These are phyloP conservation scores for Rugonectria rugulosa DNA, from an alignment of 2,329 filamentous ascomycete species.

Conservation along the genomic window DNA sequence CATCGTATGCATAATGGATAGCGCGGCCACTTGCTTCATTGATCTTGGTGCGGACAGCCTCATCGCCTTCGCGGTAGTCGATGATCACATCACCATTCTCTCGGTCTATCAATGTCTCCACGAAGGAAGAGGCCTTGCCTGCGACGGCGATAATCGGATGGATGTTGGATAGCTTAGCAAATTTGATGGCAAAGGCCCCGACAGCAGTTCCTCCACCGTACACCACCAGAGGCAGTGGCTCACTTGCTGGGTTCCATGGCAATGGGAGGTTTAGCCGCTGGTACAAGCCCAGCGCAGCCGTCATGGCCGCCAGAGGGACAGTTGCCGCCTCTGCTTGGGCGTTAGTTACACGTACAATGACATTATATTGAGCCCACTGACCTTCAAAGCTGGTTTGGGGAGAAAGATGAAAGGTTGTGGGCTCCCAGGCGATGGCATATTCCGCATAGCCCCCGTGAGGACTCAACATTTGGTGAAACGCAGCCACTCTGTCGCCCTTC, in stretches of 20 bases:
- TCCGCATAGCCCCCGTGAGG: not conserved
- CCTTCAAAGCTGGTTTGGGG: not conserved
- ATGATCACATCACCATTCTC: not conserved
- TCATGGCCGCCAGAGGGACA: slow-evolving; percentile 4
- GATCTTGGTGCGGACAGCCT: not conserved
- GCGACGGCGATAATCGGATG: slow-evolving; percentile 3
- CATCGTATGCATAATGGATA: not conserved
- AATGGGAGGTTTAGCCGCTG: not conserved
- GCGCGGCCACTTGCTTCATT: not conserved
- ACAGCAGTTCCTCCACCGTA: slow-evolving; percentile 1
- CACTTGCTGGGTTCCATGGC: not conserved
- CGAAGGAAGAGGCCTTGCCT: not conserved
- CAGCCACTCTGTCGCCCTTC: not conserved
- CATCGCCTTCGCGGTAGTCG: slow-evolving; percentile 2
- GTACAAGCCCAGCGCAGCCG: not conserved
- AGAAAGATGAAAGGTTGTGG: not conserved
- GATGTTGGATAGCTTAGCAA: slow-evolving; percentile 1
- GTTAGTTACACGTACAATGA: not conserved
- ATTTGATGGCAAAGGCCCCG: not conserved
- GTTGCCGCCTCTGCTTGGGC: not conserved
- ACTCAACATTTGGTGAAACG: not conserved
- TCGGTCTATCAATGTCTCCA: not conserved
- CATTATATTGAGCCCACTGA: no score
- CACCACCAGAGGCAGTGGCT: not conserved
- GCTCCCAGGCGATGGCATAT: not conserved